These are phyloP conservation scores for Luzula sylvatica DNA, from an alignment of 176 grass and related monocot species.

Conservation along the genomic window DNA sequence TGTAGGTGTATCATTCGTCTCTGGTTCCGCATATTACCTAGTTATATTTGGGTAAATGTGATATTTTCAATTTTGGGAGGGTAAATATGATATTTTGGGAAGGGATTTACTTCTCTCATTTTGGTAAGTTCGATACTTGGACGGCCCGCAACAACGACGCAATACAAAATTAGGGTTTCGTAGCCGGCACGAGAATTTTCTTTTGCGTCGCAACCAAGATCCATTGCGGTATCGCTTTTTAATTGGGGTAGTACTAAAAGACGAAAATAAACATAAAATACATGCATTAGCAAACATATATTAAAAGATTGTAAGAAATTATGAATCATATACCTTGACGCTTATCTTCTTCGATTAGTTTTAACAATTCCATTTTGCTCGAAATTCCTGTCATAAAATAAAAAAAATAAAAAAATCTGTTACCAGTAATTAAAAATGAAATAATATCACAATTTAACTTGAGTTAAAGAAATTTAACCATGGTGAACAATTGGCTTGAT, in stretches of 20 bases:
- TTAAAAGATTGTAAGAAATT: neutral
- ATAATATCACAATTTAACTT: neutral
- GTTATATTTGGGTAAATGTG: too few species aligned
- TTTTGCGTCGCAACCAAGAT: conserved; percentile 92
- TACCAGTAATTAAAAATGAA: neutral
- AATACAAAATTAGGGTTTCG: conserved; percentile 77
- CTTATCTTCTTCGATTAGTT: conserved; percentile 87
- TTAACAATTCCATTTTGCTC: conserved; percentile 49
- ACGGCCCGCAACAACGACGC: conserved; percentile 69
- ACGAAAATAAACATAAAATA: conserved; percentile 11
- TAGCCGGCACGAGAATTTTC: conserved; percentile 69
- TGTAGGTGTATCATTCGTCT: conserved; percentile 19
- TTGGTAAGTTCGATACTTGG: conserved; percentile 58
- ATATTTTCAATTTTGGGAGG: too few species aligned
- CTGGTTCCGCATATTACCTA: conserved; percentile 46
- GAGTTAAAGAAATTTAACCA: conserved; percentile 40
- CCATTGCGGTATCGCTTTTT: conserved; percentile 67
- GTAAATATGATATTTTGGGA: neutral
- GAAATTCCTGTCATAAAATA: conserved; percentile 45
- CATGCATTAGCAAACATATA: neutral
- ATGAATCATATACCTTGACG: conserved; percentile 52
- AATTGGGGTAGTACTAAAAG: conserved; percentile 63
- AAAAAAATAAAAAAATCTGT: neutral
- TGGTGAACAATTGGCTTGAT: conserved; percentile 63
- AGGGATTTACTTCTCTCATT: conserved; percentile 69